Conservation (phyloP, 1,284 basidiomycete species). For the Phylloporus sp. region DNA sequence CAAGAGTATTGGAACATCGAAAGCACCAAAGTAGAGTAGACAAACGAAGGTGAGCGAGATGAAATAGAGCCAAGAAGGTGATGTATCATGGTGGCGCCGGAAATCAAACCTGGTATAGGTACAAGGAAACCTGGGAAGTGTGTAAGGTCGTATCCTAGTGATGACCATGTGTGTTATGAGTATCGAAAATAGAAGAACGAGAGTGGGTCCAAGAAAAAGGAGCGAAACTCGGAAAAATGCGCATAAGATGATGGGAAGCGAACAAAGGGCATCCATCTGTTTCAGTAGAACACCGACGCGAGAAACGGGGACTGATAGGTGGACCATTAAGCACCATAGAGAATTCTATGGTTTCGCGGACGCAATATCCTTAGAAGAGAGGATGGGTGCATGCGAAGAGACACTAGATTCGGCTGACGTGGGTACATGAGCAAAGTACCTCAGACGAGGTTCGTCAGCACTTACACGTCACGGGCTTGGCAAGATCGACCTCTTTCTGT, state of each 20-base stretch:
- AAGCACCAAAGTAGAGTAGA: slow-evolving; percentile 39
- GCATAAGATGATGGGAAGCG: not conserved
- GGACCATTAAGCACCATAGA: not conserved
- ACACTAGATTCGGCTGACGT: slow-evolving; percentile 3
- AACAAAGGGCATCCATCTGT: not conserved
- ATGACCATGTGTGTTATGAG: slow-evolving; percentile 12
- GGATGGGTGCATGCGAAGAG: not conserved
- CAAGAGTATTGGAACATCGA: slow-evolving; percentile 81
- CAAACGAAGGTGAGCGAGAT: not conserved
- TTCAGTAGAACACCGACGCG: not conserved
- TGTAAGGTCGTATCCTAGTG: slow-evolving; percentile 21
- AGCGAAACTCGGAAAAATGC: slow-evolving; percentile 5
- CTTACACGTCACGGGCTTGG: slow-evolving; percentile 13
- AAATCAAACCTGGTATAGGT: slow-evolving; percentile 13
- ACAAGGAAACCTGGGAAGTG: slow-evolving; percentile 7
- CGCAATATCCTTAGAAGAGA: slow-evolving; percentile 2
- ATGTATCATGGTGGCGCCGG: slow-evolving; percentile 6
- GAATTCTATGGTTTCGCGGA: not conserved
- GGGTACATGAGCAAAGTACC: not conserved
- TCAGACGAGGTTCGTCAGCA: not conserved
- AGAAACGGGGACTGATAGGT: not conserved
- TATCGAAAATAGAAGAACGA: slow-evolving; percentile 4
- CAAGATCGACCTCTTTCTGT: not conserved
- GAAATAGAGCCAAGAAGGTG: slow-evolving; percentile 1
- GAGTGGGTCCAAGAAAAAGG: slow-evolving; percentile 2